phyloP scores from a whole-genome alignment of 441 rosid genomes.

The Viola pubescens region DNA sequence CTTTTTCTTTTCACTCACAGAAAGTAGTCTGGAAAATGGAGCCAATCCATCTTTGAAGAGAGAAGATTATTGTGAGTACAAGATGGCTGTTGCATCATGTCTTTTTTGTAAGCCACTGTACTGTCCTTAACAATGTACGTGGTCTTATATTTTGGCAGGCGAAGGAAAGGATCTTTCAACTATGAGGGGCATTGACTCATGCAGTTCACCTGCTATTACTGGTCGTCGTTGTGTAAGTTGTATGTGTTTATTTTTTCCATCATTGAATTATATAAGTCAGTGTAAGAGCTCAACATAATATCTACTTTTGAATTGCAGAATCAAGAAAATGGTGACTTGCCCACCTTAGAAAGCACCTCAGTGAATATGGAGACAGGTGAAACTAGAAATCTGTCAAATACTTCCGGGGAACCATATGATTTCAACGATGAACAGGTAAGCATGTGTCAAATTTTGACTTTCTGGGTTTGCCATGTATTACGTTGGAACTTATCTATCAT shows the following conservation, averaged over 20 bases:
- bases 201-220: constrained; percentile 37
- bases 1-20: constrained; percentile 30
- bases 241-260: constrained; percentile 83
- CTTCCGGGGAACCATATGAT: constrained; percentile 41
- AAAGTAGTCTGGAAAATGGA: constrained; percentile 36
- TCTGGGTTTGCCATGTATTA: not conserved
- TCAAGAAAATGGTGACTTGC: constrained; percentile 46
- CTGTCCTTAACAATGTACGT: constrained; percentile 21
- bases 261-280: constrained; percentile 31
- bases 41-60: constrained; percentile 23
- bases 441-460: not conserved
- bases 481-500: too few species aligned
- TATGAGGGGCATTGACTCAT: constrained; percentile 34
- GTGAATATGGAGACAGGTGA: constrained; percentile 27
- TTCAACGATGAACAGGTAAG: constrained; percentile 78
- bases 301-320: constrained; percentile 42
- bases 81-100: constrained; percentile 10
- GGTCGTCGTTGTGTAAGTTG: constrained; percentile 99
- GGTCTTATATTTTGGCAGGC: constrained; percentile 35
- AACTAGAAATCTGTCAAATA: constrained; percentile 21
- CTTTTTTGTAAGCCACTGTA: constrained; percentile 18
- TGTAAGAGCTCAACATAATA: constrained; percentile 46
- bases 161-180: constrained; percentile 28
- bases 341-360: constrained; percentile 33
- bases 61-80: constrained; percentile 39